Percentiles rank a stretch among this genome's conserved stretches.
phyloP scores from a whole-genome alignment of 208 protist genomes.

The Trypanosoma platydactyli region DNA sequence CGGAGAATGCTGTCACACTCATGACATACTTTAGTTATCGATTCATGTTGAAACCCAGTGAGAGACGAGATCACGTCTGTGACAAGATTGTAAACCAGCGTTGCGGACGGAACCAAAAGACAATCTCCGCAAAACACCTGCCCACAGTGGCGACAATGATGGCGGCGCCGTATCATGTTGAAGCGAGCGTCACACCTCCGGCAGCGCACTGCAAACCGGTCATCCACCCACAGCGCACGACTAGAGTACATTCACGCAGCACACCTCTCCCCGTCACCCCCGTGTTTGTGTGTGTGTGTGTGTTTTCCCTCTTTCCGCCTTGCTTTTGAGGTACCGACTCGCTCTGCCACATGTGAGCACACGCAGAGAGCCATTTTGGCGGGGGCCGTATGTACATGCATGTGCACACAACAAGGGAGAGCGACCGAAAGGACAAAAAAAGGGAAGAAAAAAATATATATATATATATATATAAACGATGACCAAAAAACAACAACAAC shows the following conservation, averaged over 20 bases:
- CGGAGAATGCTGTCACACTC: slow-evolving; percentile 35
- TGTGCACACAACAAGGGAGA: not conserved
- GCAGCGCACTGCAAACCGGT: slow-evolving; percentile 69
- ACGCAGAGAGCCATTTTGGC: no score
- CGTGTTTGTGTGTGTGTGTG: not conserved
- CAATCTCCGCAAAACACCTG: slow-evolving; percentile 81
- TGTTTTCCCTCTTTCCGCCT: not conserved
- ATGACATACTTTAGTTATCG: slow-evolving; percentile 30
- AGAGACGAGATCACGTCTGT: slow-evolving; percentile 8
- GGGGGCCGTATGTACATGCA: not conserved
- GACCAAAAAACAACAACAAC: no score
- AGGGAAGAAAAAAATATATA: no score
- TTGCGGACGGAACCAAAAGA: slow-evolving; percentile 23
- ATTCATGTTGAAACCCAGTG: not conserved
- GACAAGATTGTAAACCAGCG: slow-evolving; percentile 15
- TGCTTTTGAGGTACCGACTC: not conserved
- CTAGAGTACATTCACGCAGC: slow-evolving; percentile 15
- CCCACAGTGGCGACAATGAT: slow-evolving; percentile 83
- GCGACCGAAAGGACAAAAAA: no score
- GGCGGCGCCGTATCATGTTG: slow-evolving; percentile 56
- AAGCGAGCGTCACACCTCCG: slow-evolving; percentile 59
- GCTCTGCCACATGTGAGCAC: no score
- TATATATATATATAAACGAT: no score
- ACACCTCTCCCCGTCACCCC: not conserved
- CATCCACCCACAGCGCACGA: slow-evolving; percentile 76